Conservation (phyloP, 2,329 filamentous ascomycete genomes). For the Diaporthe australafricana region DNA sequence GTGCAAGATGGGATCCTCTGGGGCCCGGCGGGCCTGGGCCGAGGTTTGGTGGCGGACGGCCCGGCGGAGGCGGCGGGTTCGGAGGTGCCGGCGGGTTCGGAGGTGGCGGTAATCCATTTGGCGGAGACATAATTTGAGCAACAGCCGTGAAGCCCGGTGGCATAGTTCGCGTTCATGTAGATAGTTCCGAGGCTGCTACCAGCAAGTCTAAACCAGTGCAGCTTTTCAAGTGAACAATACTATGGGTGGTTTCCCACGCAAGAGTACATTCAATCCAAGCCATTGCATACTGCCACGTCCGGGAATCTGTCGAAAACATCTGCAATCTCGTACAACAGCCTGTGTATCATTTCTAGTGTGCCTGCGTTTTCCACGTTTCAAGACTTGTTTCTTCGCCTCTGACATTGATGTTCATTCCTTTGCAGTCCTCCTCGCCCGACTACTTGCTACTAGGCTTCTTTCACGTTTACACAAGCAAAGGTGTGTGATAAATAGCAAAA, state of each 20-base stretch:
- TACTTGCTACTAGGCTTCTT: not conserved
- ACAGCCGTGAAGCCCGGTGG: not conserved
- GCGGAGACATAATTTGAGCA: slow-evolving; percentile 48
- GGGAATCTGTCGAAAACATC: not conserved
- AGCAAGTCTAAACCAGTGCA: slow-evolving; percentile 11
- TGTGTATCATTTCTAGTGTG: not conserved
- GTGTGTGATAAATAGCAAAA: not conserved
- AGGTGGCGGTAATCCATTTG: slow-evolving; percentile 44
- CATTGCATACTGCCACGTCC: not conserved
- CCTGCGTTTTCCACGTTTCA: not conserved
- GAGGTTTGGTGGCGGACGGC: slow-evolving; percentile 56
- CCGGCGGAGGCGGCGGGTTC: slow-evolving; percentile 52
- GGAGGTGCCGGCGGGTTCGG: slow-evolving; percentile 49
- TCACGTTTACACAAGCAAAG: not conserved
- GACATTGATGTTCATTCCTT: not conserved
- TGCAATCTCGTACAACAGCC: not conserved
- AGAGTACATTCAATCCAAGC: not conserved
- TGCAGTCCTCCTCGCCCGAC: not conserved
- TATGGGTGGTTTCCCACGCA: too few relatives aligned
- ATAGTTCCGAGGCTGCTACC: not conserved
- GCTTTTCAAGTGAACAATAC: not conserved
- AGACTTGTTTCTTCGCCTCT: not conserved
- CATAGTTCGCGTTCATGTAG: not conserved
- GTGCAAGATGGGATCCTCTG: slow-evolving; percentile 90
- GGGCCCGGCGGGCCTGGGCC: slow-evolving; percentile 70